phyloP scores from a whole-genome alignment of 352 stramenopile species.

The Globisporangium iwayamae region DNA sequence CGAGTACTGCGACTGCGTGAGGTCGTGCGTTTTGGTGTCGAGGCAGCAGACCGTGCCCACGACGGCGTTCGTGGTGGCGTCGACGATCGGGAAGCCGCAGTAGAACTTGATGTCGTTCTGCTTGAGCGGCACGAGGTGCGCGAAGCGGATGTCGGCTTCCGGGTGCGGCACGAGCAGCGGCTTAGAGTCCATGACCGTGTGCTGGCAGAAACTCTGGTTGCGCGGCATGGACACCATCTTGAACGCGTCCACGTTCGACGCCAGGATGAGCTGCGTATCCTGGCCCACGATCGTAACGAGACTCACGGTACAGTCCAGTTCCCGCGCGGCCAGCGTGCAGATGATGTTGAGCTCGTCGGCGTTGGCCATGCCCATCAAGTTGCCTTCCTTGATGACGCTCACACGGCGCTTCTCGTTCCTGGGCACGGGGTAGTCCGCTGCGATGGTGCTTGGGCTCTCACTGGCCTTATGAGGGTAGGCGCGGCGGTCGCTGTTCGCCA shows the following conservation, averaged over 20 bases:
- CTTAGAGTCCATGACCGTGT: conserved; percentile 34
- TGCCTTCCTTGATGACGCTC: neutral
- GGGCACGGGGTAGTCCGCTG: neutral
- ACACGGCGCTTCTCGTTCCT: neutral
- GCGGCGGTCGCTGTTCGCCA: conserved; percentile 25
- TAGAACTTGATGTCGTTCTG: conserved; percentile 32
- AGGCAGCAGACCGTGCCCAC: conserved; percentile 36
- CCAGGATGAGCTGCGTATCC: conserved; percentile 39
- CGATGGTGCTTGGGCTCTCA: neutral
- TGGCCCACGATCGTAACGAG: conserved; percentile 57
- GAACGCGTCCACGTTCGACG: conserved; percentile 24
- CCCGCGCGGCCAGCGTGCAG: conserved; percentile 30
- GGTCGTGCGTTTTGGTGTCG: conserved; percentile 33
- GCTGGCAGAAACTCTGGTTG: conserved; percentile 33
- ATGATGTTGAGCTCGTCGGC: neutral
- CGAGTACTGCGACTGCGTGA: conserved; percentile 27
- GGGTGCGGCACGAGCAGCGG: conserved; percentile 49
- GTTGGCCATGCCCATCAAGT: neutral
- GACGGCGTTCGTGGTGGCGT: conserved; percentile 14
- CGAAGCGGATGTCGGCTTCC: conserved; percentile 53
- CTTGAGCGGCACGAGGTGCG: conserved; percentile 20
- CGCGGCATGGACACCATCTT: conserved; percentile 18
- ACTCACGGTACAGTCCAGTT: conserved; percentile 51
- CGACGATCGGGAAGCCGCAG: conserved; percentile 31
- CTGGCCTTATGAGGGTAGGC: conserved; percentile 26